Percentiles rank a stretch among this genome's conserved stretches.
Conservation (phyloP, 1,284 basidiomycete genomes). For the Sutorius eximius region DNA sequence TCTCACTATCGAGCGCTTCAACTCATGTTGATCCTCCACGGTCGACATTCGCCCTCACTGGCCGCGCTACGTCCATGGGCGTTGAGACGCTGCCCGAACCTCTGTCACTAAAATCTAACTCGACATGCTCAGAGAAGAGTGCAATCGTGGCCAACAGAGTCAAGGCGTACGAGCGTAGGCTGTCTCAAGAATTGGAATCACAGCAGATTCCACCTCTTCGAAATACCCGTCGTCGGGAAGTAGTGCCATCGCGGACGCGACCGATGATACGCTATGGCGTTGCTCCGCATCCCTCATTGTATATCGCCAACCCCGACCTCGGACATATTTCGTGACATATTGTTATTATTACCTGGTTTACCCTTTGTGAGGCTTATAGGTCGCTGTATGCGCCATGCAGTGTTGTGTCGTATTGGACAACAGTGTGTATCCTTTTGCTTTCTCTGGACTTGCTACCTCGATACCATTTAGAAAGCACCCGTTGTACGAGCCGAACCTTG, state of each 20-base stretch:
- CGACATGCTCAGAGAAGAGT: conserved; percentile 1
- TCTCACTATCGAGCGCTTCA: conserved; percentile 9
- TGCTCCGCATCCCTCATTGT: conserved; percentile 46
- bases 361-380: not conserved
- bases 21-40: conserved; percentile 17
- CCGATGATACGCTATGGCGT: conserved; percentile 45
- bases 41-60: not conserved
- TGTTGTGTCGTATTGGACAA: conserved; percentile 6
- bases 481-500: not conserved
- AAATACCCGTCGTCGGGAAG: conserved; percentile 34
- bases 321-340: conserved; percentile 16
- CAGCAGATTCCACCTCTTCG: conserved; percentile 18
- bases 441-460: conserved; percentile 1
- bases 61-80: not conserved
- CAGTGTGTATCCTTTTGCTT: conserved; percentile 4
- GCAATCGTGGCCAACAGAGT: conserved; percentile 37
- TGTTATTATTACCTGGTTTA: conserved; percentile 1
- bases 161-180: conserved; percentile 41
- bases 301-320: conserved; percentile 51
- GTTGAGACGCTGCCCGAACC: conserved; percentile 1
- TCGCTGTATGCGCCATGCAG: conserved; percentile 6
- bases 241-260: conserved; percentile 29
- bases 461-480: conserved; percentile 9
- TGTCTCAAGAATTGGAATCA: conserved; percentile 33
- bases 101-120: not conserved